Base-by-base conservation (phyloP, 108 stramenopile species). In the Stephanodiscus minutulus region DNA sequence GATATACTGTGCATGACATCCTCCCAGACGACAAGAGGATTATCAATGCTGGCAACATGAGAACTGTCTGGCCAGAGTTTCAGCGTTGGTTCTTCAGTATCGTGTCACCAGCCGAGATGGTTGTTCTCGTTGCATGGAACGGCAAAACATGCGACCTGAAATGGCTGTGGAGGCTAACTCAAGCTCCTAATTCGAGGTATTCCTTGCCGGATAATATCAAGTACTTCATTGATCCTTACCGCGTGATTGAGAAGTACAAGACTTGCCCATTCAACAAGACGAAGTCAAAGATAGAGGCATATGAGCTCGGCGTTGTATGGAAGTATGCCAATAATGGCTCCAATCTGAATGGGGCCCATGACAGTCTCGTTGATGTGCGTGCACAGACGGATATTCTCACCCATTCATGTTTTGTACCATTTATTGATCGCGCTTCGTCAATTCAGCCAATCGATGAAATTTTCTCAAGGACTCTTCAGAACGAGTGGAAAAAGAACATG, bases 151-250 rank as follows among this genome's bases (percentile, higher is more conserved):
- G 66, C n/a, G 50, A 66, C 20, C 6, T 33, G 1, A 66, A 66
- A 18, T 66, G 66, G 50, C 5, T 66, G 13, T 66, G 66, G 66
- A 64, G 35, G 21, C 39, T 64, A 5, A 64, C 62, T n/a, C 62
- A 64, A 21, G 37, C 43, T 5, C 62, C 66, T n/a, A n/a, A n/a
- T n/a, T n/a, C n/a, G 7, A 35, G 31, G n/a, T 37, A 25, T 17
- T 4, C 6, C 20, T 6, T 66, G 29, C 66, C 66, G 0, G 3
- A 27, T 1, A 0, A 53, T 6, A 29, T 53, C 0, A 29, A 66
- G 3, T 66, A 9, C 18, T 66, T 53, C 12, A 53, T 66, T 49
- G 66, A 66, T 18, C 66, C 66, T 0, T 54, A 54, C 52, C 20
- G 13, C 0, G 50, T 66, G 7, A 50, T 66, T 0, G 20, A 1